Conservation (phyloP, 352 stramenopile species). For the Aphanomyces stellatus region DNA sequence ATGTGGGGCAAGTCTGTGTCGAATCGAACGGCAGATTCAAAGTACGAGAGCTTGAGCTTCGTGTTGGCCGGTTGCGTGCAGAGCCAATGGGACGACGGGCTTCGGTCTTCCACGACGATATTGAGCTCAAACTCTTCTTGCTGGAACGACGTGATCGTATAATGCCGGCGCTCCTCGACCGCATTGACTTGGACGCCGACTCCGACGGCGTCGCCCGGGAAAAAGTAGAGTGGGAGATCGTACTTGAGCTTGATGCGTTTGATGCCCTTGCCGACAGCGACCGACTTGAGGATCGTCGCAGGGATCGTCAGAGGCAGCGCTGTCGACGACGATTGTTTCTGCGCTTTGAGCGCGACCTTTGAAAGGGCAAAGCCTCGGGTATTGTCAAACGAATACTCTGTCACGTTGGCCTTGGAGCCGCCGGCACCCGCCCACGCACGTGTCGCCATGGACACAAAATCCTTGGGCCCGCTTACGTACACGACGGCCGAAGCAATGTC, state of each 20-base stretch:
- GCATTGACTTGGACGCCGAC: not conserved
- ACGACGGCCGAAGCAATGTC: not conserved
- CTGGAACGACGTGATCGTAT: not conserved
- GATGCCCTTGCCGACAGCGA: not conserved
- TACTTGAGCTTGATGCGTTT: not conserved
- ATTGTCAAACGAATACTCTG: not conserved
- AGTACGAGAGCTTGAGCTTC: not conserved
- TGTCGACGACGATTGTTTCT: no score
- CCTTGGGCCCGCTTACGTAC: not conserved
- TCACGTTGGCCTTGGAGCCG: not conserved
- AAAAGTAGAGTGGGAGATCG: conserved; percentile 7
- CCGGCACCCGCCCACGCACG: not conserved
- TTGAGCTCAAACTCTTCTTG: not conserved
- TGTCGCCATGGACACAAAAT: not conserved
- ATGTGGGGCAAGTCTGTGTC: not conserved
- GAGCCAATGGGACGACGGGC: not conserved
- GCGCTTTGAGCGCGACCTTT: no score
- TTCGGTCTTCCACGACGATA: not conserved
- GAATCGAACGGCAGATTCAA: not conserved
- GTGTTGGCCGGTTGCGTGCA: not conserved
- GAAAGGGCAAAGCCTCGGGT: no score
- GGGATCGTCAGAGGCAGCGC: not conserved
- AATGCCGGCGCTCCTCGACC: not conserved
- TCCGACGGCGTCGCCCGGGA: not conserved
- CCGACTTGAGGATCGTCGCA: not conserved